Base-by-base conservation (phyloP, 179 eudicot genomes). In the Silene vulgaris region DNA sequence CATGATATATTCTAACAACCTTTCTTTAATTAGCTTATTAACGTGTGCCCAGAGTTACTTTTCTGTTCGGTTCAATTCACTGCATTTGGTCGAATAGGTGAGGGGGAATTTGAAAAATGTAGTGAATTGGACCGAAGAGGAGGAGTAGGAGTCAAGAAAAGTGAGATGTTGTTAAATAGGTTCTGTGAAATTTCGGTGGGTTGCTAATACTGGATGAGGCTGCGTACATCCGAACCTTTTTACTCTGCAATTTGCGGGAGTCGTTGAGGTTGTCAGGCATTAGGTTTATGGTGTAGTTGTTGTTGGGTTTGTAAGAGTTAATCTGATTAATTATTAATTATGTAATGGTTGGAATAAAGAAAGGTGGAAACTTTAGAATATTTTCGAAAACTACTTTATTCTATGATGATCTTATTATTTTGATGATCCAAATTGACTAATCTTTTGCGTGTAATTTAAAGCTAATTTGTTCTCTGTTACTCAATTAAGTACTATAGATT, bases 401-500 rank as follows among this genome's bases (percentile, higher is more conserved):
- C 74, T 74, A 19, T 66, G 71, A 37, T 80, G 74, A 8, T 64
- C 40, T n/a, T n/a, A n/a, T n/a, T n/a, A n/a, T n/a, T n/a, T n/a
- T 66, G 71, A 37, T 80, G 74, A 8, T 64, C 40, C 21, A 50
- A 71, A 17, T 28, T 65, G 73, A 71, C 43, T 57, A 30, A 20
- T 63, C 32, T 56, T 62, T 62, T 57, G 48, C n/a, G 71, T 28
- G 63, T 9, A 74, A 79, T 79, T 71, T 79, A 79, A 79, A 75
- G 78, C 75, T 43, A 69, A 70, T 30, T 45, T 68, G 63, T 75
- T 79, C 54, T 68, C 30, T 48, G 73, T 70, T 26, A 68, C 71
- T 69, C 23, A 30, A 74, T 67, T 54, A 73, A 74, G 69, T 35
- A 35, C 40, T 59, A 59, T 32, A n/a, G 43, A 45, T 32, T 4